phyloP scores from a whole-genome alignment of 192 early-diverging fungal genomes.

The Haplosporangium gracile region DNA sequence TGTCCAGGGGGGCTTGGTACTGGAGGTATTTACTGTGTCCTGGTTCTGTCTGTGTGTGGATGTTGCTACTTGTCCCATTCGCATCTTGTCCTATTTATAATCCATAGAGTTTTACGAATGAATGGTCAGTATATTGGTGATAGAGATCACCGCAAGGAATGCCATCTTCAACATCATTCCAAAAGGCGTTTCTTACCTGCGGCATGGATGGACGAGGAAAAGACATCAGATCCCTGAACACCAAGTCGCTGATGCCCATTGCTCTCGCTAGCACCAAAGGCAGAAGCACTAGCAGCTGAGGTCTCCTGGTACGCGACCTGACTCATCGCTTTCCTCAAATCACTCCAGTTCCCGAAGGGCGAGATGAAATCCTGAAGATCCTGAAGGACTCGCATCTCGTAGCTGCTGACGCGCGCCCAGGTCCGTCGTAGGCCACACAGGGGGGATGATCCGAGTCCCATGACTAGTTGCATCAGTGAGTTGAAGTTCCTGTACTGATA shows the following conservation, averaged over 20 bases:
- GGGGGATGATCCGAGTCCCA: conserved; percentile 68
- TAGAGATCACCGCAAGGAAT: background rate
- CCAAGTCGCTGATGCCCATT: background rate
- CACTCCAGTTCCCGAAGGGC: conserved; percentile 68
- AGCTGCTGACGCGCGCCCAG: conserved; percentile 61
- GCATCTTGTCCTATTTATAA: background rate
- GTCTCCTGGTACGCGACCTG: conserved; percentile 44
- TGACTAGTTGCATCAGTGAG: conserved; percentile 68
- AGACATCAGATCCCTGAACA: background rate
- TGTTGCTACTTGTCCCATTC: background rate
- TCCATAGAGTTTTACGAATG: background rate
- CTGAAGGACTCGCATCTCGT: conserved; percentile 61
- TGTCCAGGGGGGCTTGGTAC: conserved; percentile 20
- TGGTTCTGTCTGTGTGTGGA: background rate
- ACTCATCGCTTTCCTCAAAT: conserved; percentile 67
- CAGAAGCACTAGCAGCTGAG: background rate
- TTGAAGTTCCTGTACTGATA: conserved; percentile 68
- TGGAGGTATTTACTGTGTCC: conserved; percentile 23
- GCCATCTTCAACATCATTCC: background rate
- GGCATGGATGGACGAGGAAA: background rate
- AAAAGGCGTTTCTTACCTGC: background rate
- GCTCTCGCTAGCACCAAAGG: background rate
- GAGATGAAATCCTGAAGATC: conserved; percentile 67
- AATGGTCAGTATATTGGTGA: background rate
- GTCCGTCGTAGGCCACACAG: conserved; percentile 66